These are phyloP conservation scores for Acanthamoeba pearcei DNA, from an alignment of 208 protist genomes.

Conservation along the genomic window DNA sequence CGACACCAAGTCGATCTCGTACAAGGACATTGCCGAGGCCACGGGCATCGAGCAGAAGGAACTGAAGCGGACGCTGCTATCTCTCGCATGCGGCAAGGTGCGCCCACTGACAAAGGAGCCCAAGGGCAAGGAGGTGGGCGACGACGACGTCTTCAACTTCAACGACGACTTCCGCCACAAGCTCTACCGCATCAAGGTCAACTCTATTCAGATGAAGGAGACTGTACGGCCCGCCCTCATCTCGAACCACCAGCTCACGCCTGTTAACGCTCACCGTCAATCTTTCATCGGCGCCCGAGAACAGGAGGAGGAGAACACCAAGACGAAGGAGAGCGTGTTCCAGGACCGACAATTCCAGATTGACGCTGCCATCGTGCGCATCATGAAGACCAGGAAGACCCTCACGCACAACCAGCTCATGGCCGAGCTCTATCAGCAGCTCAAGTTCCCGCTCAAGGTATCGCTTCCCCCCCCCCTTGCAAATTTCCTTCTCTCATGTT, in stretches of 20 bases:
- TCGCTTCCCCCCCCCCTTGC: too few species aligned
- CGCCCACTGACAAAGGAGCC: slow-evolving; percentile 73
- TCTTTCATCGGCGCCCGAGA: too few species aligned
- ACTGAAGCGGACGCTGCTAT: slow-evolving; percentile 88
- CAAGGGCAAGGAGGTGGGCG: slow-evolving; percentile 80
- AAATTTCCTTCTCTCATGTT: not conserved
- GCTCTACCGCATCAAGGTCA: slow-evolving; percentile 91
- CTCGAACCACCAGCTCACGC: not conserved
- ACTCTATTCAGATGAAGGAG: slow-evolving; percentile 92
- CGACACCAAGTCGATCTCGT: slow-evolving; percentile 82
- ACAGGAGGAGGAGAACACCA: slow-evolving; percentile 88
- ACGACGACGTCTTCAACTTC: slow-evolving; percentile 88
- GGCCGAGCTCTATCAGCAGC: slow-evolving; percentile 88
- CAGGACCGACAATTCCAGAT: slow-evolving; percentile 93
- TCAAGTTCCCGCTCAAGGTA: slow-evolving; percentile 93
- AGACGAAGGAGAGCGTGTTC: slow-evolving; percentile 90
- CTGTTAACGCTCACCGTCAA: not conserved
- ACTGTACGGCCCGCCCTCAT: slow-evolving; percentile 79
- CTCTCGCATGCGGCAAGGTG: slow-evolving; percentile 87
- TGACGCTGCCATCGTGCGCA: slow-evolving; percentile 95
- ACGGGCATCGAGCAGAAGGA: slow-evolving; percentile 87
- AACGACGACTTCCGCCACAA: slow-evolving; percentile 88
- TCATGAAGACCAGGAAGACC: slow-evolving; percentile 94
- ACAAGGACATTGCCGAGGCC: slow-evolving; percentile 86
- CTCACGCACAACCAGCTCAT: slow-evolving; percentile 93